These are phyloP conservation scores for Cryptococcus sp. DNA, from an alignment of 1,284 basidiomycete species.

Conservation along the genomic window DNA sequence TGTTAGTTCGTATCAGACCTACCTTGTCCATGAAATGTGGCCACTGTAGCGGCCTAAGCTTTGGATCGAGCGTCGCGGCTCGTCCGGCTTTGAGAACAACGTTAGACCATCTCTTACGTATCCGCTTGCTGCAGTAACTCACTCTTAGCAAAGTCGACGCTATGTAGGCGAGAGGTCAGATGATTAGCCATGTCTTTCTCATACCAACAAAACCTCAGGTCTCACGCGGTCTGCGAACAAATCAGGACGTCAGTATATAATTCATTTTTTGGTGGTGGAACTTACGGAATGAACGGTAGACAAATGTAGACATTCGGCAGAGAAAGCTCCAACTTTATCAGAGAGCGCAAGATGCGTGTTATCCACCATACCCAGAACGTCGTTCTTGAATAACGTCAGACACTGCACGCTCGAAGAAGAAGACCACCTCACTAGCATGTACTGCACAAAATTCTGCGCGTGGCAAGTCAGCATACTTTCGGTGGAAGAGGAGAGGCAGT, in stretches of 20 bases:
- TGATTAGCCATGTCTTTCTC: conserved; percentile 13
- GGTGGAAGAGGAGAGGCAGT: conserved; percentile 7
- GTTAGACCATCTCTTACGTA: neutral
- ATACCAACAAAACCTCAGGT: neutral
- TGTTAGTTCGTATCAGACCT: neutral
- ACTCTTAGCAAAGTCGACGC: conserved; percentile 55
- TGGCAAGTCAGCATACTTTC: conserved; percentile 5
- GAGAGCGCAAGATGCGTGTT: conserved; percentile 49
- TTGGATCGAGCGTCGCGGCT: conserved; percentile 35
- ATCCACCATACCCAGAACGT: conserved; percentile 50
- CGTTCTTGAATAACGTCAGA: conserved; percentile 27
- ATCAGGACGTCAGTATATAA: conserved; percentile 13
- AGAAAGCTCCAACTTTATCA: conserved; percentile 31
- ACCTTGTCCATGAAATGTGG: conserved; percentile 54
- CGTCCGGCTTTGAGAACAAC: conserved; percentile 36
- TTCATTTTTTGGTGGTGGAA: neutral
- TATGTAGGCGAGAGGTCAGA: conserved; percentile 5
- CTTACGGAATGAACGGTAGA: conserved; percentile 46
- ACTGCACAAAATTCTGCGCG: conserved; percentile 47
- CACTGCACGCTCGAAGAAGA: too few species aligned
- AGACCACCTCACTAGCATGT: conserved; percentile 35
- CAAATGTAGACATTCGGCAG: conserved; percentile 28
- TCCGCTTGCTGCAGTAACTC: conserved; percentile 3
- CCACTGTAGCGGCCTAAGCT: conserved; percentile 39
- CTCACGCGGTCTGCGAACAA: conserved; percentile 31